phyloP scores from a whole-genome alignment of 2,329 filamentous ascomycete species.

The Alternaria metachromatica region DNA sequence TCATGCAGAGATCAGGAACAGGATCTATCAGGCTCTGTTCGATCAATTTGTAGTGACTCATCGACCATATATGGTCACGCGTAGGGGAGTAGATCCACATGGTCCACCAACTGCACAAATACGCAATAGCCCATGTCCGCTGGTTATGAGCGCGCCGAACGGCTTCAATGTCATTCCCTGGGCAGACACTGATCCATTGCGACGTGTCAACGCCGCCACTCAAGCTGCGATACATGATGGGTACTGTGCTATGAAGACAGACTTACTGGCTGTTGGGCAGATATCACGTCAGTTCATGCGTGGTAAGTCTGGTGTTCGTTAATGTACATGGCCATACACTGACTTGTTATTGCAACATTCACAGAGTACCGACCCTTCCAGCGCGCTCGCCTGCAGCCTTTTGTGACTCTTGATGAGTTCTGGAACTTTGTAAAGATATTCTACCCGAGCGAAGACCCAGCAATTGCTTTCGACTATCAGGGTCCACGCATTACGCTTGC shows the following conservation, averaged over 20 bases:
- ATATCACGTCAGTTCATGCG: not conserved
- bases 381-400: not conserved
- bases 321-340: not conserved
- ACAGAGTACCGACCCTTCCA: not conserved
- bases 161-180: not conserved
- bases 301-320: not conserved
- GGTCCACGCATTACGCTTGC: not conserved
- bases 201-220: not conserved
- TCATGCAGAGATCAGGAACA: not conserved
- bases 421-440: not conserved
- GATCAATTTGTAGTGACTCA: not conserved
- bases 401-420: not conserved
- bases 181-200: not conserved
- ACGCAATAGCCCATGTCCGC: accelerated
- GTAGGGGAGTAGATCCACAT: not conserved
- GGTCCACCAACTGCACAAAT: not conserved
- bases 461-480: accelerated
- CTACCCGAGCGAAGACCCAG: not conserved
- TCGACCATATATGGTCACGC: not conserved
- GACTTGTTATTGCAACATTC: not conserved
- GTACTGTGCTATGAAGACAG: not conserved
- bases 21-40: not conserved
- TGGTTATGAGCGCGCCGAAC: not conserved
- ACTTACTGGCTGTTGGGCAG: not conserved
- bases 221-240: not conserved